Conservation (phyloP, 345 rosid species). For the Mallotus nudiflorus region DNA sequence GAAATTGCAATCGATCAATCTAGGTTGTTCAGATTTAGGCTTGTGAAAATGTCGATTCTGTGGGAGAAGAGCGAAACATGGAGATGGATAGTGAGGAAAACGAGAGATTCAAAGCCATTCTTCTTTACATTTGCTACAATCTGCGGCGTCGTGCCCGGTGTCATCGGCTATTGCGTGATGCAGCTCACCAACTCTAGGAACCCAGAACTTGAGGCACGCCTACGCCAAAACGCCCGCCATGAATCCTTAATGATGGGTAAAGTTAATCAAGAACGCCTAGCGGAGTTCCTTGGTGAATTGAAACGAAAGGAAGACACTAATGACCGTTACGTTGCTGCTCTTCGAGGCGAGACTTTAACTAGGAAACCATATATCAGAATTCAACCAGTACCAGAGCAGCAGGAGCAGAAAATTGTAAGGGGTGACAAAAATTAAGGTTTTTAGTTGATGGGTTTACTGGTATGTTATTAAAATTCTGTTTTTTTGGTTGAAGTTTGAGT, state of each 20-base stretch:
- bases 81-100: conserved; percentile 79
- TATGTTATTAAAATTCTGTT: no score
- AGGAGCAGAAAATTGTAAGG: conserved; percentile 21
- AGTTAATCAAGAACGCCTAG: conserved; percentile 83
- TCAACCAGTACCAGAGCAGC: conserved; percentile 57
- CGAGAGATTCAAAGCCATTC: conserved; percentile 82
- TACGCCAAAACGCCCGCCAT: conserved; percentile 76
- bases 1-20: no score
- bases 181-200: conserved; percentile 72
- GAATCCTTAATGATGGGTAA: conserved; percentile 94
- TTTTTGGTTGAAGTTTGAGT: no score
- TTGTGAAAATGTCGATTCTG: conserved; percentile 49
- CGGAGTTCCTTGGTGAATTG: conserved; percentile 87
- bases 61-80: conserved; percentile 73
- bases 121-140: conserved; percentile 83
- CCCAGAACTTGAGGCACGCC: conserved; percentile 78
- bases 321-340: conserved; percentile 86
- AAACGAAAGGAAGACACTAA: conserved; percentile 89
- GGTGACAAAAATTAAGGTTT: background rate
- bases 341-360: conserved; percentile 83
- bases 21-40: no score
- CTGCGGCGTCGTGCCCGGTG: conserved; percentile 89
- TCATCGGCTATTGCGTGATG: conserved; percentile 88
- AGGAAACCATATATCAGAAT: conserved; percentile 75
- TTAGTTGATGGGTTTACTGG: no score